Conservation (phyloP, 805 yeast genomes). For the Starmerella vitae region DNA sequence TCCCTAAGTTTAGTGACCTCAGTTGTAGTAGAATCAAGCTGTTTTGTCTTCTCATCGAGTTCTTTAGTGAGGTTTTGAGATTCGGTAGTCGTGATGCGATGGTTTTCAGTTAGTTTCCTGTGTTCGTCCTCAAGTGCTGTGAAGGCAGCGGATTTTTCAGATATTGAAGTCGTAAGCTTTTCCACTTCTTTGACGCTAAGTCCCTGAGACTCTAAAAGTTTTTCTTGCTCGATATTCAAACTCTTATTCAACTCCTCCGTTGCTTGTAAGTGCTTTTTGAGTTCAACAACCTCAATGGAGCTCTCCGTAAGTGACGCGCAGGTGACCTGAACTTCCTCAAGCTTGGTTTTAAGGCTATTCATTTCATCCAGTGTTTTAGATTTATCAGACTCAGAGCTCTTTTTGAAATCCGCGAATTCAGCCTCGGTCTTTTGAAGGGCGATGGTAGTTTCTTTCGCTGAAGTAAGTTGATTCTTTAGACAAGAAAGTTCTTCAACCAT, state of each 20-base stretch:
- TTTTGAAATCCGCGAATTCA: neutral
- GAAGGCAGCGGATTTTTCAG: neutral
- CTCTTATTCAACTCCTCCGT: constrained; percentile 2
- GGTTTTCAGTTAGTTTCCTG: neutral
- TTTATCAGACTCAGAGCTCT: constrained; percentile 1
- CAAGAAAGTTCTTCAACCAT: neutral
- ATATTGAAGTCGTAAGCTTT: neutral
- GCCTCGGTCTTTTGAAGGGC: neutral
- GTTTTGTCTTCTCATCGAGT: constrained; percentile 1
- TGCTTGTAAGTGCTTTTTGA: neutral
- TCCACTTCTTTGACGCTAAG: neutral
- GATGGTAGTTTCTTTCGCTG: neutral
- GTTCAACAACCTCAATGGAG: neutral
- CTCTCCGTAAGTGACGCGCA: no score
- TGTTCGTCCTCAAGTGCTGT: neutral
- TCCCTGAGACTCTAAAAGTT: neutral
- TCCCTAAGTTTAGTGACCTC: constrained; percentile 17
- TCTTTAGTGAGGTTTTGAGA: neutral
- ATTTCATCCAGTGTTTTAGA: no score
- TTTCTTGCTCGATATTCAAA: neutral
- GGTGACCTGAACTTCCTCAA: no score
- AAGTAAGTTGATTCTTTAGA: neutral
- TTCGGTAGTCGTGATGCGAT: neutral
- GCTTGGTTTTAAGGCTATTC: no score
- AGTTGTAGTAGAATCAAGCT: constrained; percentile 12